A percentile compares a stretch with the other conserved stretches of the same genome.
Evolutionary conservation across 2,329 filamentous ascomycete species (phyloP).

Genomic region (Aspergillus cejpii): DNA sequence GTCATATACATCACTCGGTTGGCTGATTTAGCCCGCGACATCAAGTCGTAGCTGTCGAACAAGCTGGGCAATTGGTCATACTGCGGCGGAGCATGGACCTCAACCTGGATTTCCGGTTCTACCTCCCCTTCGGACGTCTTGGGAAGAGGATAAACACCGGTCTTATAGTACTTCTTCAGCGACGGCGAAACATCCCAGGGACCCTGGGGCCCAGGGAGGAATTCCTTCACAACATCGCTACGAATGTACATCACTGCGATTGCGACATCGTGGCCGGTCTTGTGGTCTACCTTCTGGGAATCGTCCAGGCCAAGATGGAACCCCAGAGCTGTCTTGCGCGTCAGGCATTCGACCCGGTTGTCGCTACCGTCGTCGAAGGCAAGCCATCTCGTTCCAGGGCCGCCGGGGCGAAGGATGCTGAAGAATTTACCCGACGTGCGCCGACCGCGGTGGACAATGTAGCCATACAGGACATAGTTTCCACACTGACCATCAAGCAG

Average conservation of each 20-base stretch:
- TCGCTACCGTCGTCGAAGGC: constrained; percentile 52
- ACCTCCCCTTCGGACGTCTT: constrained; percentile 10
- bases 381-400: constrained; percentile 53
- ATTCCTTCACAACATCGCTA: constrained; percentile 41
- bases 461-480: constrained; percentile 53
- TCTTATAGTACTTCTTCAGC: constrained; percentile 37
- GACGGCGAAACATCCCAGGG: constrained; percentile 45
- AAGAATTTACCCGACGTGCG: constrained; percentile 55
- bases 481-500: constrained; percentile 31
- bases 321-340: constrained; percentile 49
- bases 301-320: constrained; percentile 45
- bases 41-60: constrained; percentile 42
- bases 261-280: constrained; percentile 44
- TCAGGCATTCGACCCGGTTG: constrained; percentile 52
- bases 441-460: constrained; percentile 54
- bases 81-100: constrained; percentile 35
- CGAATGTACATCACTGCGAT: constrained; percentile 54
- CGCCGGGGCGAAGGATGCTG: constrained; percentile 53
- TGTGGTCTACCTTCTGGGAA: constrained; percentile 38
- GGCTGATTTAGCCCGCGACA: constrained; percentile 32
- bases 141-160: constrained; percentile 17
- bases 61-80: constrained; percentile 33
- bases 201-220: constrained; percentile 39
- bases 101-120: constrained; percentile 30
- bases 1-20: constrained; percentile 33